Percentiles rank a stretch among this genome's conserved stretches.
These are phyloP conservation scores for Teratosphaeria destructans DNA, from an alignment of 2,329 filamentous ascomycete genomes.

Conservation along the genomic window DNA sequence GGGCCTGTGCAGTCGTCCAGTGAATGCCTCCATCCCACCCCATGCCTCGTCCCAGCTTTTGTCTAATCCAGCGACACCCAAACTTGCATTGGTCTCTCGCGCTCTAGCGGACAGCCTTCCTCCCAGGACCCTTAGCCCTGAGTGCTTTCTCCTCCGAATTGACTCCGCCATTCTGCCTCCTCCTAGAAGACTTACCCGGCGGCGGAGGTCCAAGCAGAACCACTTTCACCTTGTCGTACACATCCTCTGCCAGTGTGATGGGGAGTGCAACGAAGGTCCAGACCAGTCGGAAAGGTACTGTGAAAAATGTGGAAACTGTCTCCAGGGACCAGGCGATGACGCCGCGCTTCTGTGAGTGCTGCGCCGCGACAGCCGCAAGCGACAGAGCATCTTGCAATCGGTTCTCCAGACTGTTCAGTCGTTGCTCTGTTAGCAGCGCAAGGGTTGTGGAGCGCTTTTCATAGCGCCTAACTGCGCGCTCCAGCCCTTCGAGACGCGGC, in stretches of 20 bases:
- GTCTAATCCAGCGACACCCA: not conserved
- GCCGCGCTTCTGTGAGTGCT: conserved; percentile 21
- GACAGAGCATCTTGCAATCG: conserved; percentile 67
- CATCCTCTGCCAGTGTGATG: conserved; percentile 11
- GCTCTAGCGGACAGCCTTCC: not conserved
- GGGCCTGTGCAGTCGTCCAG: not conserved
- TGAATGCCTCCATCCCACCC: not conserved
- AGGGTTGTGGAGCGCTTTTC: conserved; percentile 77
- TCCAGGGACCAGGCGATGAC: conserved; percentile 11
- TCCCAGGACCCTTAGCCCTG: not conserved
- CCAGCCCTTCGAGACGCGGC: conserved; percentile 77
- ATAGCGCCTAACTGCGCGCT: conserved; percentile 78
- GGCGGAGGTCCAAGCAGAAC: conserved; percentile 12
- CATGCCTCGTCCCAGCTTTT: not conserved
- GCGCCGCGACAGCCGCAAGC: conserved; percentile 65
- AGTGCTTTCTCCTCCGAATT: not conserved
- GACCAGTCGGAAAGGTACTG: conserved; percentile 10
- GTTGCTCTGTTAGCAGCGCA: conserved; percentile 63
- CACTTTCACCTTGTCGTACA: conserved; percentile 14
- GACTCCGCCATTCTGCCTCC: not conserved
- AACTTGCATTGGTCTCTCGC: not conserved
- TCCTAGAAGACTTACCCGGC: not conserved
- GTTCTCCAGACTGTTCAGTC: conserved; percentile 60
- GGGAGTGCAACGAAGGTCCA: conserved; percentile 12
- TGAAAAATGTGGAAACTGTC: conserved; percentile 3